Evolutionary conservation across 176 grass and related monocot species (phyloP).

Genomic region (Musa acuminata): DNA sequence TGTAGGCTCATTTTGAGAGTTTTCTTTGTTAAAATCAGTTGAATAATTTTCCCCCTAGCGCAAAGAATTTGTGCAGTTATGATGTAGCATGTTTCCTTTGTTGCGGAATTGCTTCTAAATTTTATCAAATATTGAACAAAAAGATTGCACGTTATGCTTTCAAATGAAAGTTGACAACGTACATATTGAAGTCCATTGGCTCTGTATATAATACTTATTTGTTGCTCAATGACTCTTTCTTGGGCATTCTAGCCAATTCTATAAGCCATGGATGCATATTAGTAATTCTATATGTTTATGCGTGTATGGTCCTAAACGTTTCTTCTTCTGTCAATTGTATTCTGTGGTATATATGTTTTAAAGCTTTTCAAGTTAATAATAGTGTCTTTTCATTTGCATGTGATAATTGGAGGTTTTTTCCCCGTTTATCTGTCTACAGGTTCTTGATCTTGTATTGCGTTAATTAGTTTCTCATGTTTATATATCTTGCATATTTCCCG

Average conservation of each 20-base stretch:
- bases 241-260: background rate
- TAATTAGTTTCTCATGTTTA: background rate
- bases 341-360: background rate
- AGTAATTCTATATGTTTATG: background rate
- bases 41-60: background rate
- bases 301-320: background rate
- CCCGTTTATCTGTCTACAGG: background rate
- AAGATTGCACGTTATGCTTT: too few relatives aligned
- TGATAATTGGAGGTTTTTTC: too few relatives aligned
- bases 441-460: background rate
- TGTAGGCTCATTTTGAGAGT: background rate
- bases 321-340: background rate
- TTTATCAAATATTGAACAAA: too few relatives aligned
- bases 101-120: too few relatives aligned
- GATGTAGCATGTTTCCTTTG: too few relatives aligned
- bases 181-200: too few relatives aligned
- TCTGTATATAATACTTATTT: background rate
- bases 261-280: background rate
- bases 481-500: constrained; percentile 8
- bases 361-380: background rate
- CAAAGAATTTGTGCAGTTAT: too few relatives aligned
- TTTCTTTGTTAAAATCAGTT: background rate
- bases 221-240: background rate
- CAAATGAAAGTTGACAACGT: too few relatives aligned
- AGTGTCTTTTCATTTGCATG: too few relatives aligned